A percentile compares a stretch with the other conserved stretches of the same genome.
These are phyloP conservation scores for Zea mays DNA, from an alignment of 176 grass and related monocot genomes.

Conservation along the genomic window Zm-B73-REFERENCE-NAM-5.0 NC_050103.1:149855001-149855500, in stretches of 20 bases:
- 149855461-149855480: constrained; percentile 17
- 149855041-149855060: constrained; percentile 52
- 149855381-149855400: neutral
- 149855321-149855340: neutral
- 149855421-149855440: constrained; percentile 11
- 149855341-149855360: neutral
- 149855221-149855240: neutral
- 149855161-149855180: constrained; percentile 16
- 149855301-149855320: neutral
- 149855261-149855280: neutral
- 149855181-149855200: neutral
- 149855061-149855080: constrained; percentile 27
- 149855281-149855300: constrained; percentile 12
- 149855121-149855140: neutral
- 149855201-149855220: neutral
- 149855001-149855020: neutral
- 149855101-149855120: constrained; percentile 33
- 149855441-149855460: constrained; percentile 37
- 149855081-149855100: constrained; percentile 42
- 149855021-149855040: constrained; percentile 17
- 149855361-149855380: neutral
- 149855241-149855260: neutral
- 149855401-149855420: constrained; percentile 33
- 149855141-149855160: constrained; percentile 18
- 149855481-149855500: constrained; percentile 1